These are phyloP conservation scores for Rhynchospora breviuscula DNA, from an alignment of 176 grass and related monocot species.

Conservation along the genomic window DNA sequence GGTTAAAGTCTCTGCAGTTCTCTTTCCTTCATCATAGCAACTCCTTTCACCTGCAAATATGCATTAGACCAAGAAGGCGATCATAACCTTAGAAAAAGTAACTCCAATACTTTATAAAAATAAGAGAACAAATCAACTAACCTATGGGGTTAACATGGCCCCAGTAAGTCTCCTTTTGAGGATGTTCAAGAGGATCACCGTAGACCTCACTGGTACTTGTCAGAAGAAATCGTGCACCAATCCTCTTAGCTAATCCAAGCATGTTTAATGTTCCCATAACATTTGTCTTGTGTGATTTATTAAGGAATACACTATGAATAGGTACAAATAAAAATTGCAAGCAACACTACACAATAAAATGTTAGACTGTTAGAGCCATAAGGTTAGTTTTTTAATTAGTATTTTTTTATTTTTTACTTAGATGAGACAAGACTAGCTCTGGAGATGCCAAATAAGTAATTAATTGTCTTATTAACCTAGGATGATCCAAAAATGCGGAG, in stretches of 20 bases:
- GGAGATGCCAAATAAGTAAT: not conserved
- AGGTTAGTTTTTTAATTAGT: not conserved
- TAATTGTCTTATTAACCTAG: not conserved
- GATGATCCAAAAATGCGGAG: not conserved
- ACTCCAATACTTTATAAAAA: not conserved
- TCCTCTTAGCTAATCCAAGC: slow-evolving; percentile 92
- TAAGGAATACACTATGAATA: slow-evolving; percentile 34
- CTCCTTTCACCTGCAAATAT: slow-evolving; percentile 65
- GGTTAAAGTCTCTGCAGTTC: slow-evolving; percentile 93
- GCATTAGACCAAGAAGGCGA: not conserved
- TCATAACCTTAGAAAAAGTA: not conserved
- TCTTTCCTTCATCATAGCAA: slow-evolving; percentile 96
- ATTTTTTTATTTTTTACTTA: not conserved
- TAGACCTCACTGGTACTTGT: slow-evolving; percentile 96
- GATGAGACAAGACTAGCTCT: not conserved
- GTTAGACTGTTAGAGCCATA: not conserved
- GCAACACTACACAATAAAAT: not conserved
- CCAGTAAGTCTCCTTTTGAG: slow-evolving; percentile 94
- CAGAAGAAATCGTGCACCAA: slow-evolving; percentile 74
- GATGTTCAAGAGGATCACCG: slow-evolving; percentile 90
- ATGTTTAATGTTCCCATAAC: slow-evolving; percentile 98
- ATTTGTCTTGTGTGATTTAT: slow-evolving; percentile 80
- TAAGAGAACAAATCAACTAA: slow-evolving; percentile 26
- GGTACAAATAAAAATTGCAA: not conserved
- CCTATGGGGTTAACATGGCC: slow-evolving; percentile 98